These are phyloP conservation scores for Tulasnella sp. DNA, from an alignment of 768 basidiomycete species.

Conservation along the genomic window DNA sequence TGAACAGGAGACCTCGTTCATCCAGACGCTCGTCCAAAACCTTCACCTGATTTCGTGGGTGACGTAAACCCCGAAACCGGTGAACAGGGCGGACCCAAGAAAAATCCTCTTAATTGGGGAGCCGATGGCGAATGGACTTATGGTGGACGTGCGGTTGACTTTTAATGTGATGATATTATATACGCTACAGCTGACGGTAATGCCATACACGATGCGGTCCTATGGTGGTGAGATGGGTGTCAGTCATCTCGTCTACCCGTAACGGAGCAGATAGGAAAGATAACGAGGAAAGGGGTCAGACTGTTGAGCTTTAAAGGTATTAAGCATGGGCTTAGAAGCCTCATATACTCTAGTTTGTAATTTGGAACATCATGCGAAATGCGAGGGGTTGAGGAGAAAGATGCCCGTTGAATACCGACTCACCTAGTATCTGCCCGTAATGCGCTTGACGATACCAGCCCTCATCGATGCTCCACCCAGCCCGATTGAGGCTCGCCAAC, in stretches of 20 bases:
- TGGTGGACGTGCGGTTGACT: conserved; percentile 82
- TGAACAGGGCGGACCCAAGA: conserved; percentile 80
- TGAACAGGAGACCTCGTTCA: conserved; percentile 33
- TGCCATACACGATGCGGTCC: background rate
- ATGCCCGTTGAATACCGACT: background rate
- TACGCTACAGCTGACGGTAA: background rate
- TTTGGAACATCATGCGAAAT: conserved; percentile 6
- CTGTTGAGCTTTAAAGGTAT: background rate
- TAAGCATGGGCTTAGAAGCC: conserved; percentile 4
- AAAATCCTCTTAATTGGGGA: conserved; percentile 64
- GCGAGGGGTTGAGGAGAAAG: background rate
- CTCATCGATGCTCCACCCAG: background rate
- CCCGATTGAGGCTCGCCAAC: no score
- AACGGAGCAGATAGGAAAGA: background rate
- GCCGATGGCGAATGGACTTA: conserved; percentile 80
- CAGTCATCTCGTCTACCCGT: background rate
- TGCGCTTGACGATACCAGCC: background rate
- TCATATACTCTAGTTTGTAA: conserved; percentile 20
- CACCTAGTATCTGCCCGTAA: background rate
- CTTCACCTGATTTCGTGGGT: conserved; percentile 63
- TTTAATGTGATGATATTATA: conserved; percentile 38
- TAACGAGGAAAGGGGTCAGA: background rate
- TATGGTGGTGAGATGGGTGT: background rate
- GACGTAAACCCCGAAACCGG: conserved; percentile 75
- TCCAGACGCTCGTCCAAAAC: conserved; percentile 59